These are phyloP conservation scores for Meyerozyma carpophila DNA, from an alignment of 1,139 yeast genomes.

Conservation along the genomic window DNA sequence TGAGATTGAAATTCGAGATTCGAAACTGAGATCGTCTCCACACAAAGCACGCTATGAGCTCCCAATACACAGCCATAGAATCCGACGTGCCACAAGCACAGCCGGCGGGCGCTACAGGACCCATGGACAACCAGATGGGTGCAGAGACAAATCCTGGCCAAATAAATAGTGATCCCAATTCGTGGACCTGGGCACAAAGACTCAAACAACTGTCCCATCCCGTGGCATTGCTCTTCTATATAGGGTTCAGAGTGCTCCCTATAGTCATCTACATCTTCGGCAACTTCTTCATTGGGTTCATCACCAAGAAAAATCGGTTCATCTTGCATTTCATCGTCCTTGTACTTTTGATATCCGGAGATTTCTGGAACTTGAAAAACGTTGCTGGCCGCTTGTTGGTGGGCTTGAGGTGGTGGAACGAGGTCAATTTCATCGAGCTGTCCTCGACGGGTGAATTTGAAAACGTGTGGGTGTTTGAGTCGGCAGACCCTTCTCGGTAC, in stretches of 20 bases:
- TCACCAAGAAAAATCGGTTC: conserved; percentile 46
- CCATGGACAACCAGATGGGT: conserved; percentile 38
- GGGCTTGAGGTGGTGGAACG: conserved; percentile 96
- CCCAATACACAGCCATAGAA: conserved; percentile 6
- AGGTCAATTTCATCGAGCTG: conserved; percentile 37
- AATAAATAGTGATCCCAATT: conserved; percentile 29
- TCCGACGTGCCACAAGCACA: conserved; percentile 4
- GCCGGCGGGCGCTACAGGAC: not conserved
- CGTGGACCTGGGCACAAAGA: conserved; percentile 23
- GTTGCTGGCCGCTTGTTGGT: conserved; percentile 85
- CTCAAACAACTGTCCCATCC: conserved; percentile 75
- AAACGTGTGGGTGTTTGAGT: conserved; percentile 84
- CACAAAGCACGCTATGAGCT: not conserved
- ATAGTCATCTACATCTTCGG: conserved; percentile 68
- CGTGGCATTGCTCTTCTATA: conserved; percentile 59
- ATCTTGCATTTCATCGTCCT: conserved; percentile 75
- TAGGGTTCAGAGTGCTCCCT: conserved; percentile 61
- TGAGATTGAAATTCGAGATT: conserved; percentile 11
- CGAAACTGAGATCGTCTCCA: conserved; percentile 9
- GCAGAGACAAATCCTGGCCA: conserved; percentile 58
- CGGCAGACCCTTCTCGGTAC: conserved; percentile 74
- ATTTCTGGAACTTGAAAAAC: conserved; percentile 92
- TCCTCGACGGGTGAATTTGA: conserved; percentile 50
- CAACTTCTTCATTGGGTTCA: conserved; percentile 45
- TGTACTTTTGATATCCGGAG: conserved; percentile 73